A percentile compares a stretch with the other conserved stretches of the same genome.
These are phyloP conservation scores for Penicillium sp. DNA, from an alignment of 2,329 filamentous ascomycete genomes.

Conservation along the genomic window DNA sequence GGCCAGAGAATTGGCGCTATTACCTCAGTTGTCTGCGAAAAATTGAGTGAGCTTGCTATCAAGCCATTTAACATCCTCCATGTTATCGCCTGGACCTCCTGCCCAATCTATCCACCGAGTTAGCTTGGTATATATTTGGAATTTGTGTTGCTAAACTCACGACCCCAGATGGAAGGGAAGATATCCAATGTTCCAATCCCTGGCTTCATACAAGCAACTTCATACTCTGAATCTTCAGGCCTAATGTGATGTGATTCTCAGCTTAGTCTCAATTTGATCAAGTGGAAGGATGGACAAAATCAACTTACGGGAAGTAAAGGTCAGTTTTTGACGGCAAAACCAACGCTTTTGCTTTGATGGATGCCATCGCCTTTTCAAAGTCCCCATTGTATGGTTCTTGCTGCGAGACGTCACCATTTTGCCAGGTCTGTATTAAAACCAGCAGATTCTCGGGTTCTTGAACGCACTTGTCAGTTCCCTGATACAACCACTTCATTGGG, in stretches of 20 bases:
- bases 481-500: not conserved
- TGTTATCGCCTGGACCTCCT: conserved; percentile 61
- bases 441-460: conserved; percentile 65
- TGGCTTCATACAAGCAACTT: conserved; percentile 55
- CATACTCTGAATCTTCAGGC: conserved; percentile 67
- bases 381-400: conserved; percentile 61
- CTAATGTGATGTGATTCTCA: conserved; percentile 28
- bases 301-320: conserved; percentile 63
- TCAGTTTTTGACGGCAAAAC: conserved; percentile 66
- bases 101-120: conserved; percentile 44
- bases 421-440: conserved; percentile 70
- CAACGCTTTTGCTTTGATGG: conserved; percentile 63
- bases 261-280: not conserved
- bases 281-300: not conserved
- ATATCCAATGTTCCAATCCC: conserved; percentile 49
- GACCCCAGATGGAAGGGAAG: conserved; percentile 58
- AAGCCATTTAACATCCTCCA: conserved; percentile 63
- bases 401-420: conserved; percentile 60
- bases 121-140: conserved; percentile 1
- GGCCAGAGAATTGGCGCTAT: not conserved
- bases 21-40: conserved; percentile 30
- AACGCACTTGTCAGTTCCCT: not conserved
- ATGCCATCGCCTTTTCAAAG: conserved; percentile 56
- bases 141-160: conserved; percentile 31
- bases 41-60: conserved; percentile 53